Evolutionary conservation across 2,329 filamentous ascomycete genomes (phyloP).

Genomic region (Pseudogymnoascus pannorum): DNA sequence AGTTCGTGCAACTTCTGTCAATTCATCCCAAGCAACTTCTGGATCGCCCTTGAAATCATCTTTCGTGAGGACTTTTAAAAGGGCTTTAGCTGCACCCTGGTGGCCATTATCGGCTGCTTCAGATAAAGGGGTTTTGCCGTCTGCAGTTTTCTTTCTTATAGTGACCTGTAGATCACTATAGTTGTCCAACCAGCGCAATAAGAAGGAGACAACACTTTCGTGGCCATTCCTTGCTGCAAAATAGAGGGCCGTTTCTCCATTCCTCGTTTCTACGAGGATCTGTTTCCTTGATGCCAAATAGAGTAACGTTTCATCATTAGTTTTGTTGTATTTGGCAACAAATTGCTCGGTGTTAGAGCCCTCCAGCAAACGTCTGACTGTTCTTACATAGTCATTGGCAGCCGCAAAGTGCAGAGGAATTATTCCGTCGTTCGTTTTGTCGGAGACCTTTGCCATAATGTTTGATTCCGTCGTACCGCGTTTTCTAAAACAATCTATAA

Average conservation of each 20-base stretch:
- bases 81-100: not conserved
- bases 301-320: not conserved
- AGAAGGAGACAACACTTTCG: not conserved
- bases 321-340: not conserved
- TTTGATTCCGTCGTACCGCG: not conserved
- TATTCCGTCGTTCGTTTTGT: not conserved
- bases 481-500: not conserved
- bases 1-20: not conserved
- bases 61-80: not conserved
- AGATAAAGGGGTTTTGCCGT: not conserved
- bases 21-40: not conserved
- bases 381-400: not conserved
- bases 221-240: conserved; percentile 2
- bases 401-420: not conserved
- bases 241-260: not conserved
- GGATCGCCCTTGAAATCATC: not conserved
- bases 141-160: not conserved
- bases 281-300: not conserved
- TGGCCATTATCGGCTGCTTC: not conserved
- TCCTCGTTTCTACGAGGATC: not conserved
- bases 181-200: not conserved
- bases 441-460: not conserved
- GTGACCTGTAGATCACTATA: not conserved
- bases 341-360: not conserved
- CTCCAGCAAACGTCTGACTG: not conserved